Evolutionary conservation across 2,329 filamentous ascomycete genomes (phyloP).

Genomic region (Alternaria incomplexa): DNA sequence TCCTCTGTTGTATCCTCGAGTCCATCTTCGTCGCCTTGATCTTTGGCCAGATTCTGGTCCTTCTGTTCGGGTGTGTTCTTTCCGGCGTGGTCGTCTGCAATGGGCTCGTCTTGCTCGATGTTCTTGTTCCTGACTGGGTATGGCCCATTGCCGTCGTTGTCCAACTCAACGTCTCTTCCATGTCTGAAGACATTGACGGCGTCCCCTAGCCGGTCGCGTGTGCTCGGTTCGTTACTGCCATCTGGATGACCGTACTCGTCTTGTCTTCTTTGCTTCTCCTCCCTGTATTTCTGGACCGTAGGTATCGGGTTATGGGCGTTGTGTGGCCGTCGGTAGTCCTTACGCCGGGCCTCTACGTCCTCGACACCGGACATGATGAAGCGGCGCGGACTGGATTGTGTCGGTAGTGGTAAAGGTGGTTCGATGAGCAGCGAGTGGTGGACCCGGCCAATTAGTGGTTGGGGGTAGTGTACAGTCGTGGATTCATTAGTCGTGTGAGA

Average conservation of each 20-base stretch:
- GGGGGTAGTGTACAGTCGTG: neutral
- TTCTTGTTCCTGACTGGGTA: conserved; percentile 49
- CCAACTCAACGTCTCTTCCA: conserved; percentile 33
- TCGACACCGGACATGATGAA: conserved; percentile 50
- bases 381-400: neutral
- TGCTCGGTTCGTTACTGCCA: conserved; percentile 36
- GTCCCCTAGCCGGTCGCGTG: conserved; percentile 45
- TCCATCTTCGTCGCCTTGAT: conserved; percentile 28
- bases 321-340: conserved; percentile 52
- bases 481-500: conserved; percentile 2
- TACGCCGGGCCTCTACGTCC: conserved; percentile 47
- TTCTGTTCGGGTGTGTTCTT: conserved; percentile 18
- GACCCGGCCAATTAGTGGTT: neutral
- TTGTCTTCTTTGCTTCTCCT: conserved; percentile 54
- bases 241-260: conserved; percentile 39
- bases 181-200: conserved; percentile 44
- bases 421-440: neutral
- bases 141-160: conserved; percentile 33
- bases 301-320: conserved; percentile 54
- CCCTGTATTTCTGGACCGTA: conserved; percentile 54
- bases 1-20: conserved; percentile 55
- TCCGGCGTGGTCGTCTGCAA: conserved; percentile 44
- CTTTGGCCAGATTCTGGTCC: conserved; percentile 20
- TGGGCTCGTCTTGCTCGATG: conserved; percentile 30
- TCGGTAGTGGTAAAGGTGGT: neutral